Percentiles rank a stretch among this genome's conserved stretches.
Conservation (phyloP, 306 rosid species). For the Gastrolobium bilobum region DNA sequence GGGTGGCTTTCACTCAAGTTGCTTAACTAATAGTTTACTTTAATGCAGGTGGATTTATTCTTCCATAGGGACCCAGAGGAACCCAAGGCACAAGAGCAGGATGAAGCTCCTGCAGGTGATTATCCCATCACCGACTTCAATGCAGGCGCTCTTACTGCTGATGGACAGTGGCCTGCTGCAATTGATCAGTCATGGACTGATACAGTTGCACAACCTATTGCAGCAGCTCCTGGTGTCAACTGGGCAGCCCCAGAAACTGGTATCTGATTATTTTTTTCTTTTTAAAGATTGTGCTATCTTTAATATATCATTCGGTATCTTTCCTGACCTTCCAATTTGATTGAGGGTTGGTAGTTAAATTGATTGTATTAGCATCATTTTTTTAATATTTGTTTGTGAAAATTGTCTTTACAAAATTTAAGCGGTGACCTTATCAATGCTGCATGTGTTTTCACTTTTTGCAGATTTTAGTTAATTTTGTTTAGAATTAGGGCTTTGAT, state of each 20-base stretch:
- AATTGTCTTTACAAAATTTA: no score
- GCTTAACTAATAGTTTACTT: neutral
- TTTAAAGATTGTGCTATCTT: no score
- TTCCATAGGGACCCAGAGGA: conserved; percentile 95
- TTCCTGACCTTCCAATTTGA: neutral
- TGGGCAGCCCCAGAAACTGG: conserved; percentile 57
- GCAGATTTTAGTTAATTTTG: neutral
- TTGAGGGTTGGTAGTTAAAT: neutral
- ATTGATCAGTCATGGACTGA: conserved; percentile 53
- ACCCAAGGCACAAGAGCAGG: conserved; percentile 77
- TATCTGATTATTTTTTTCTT: neutral
- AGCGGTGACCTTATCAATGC: neutral
- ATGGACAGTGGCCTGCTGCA: conserved; percentile 56
- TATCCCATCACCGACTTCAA: conserved; percentile 67
- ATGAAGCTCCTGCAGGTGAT: conserved; percentile 65
- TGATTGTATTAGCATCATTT: neutral
- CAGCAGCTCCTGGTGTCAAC: conserved; percentile 51
- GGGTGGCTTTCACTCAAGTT: conserved; percentile 53
- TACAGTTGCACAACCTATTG: conserved; percentile 53
- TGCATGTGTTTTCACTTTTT: neutral
- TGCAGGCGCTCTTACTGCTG: conserved; percentile 45
- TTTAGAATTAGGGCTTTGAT: neutral
- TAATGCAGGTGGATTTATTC: conserved; percentile 80
- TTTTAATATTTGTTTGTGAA: no score
- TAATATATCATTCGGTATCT: no score